Evolutionary conservation across 2,329 filamentous ascomycete genomes (phyloP).

Genomic region (Fusarium chuoi): DNA sequence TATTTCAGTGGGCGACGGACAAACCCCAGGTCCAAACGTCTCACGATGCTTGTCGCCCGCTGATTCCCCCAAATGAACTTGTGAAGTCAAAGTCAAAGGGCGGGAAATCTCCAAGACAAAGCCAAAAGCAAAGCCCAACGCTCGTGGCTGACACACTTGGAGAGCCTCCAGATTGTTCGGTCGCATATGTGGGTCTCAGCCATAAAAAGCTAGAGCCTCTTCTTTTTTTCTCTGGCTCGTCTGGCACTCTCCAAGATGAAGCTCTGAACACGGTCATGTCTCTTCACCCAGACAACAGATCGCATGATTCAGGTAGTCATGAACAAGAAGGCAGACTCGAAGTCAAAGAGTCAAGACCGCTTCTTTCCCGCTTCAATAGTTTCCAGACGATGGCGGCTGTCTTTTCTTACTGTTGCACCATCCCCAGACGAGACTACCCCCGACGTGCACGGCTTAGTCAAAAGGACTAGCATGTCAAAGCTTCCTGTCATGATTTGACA

Average conservation of each 20-base stretch:
- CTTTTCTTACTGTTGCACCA: constrained; percentile 12
- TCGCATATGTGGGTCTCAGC: constrained; percentile 13
- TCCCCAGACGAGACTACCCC: constrained; percentile 27
- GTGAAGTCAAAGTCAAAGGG: not conserved
- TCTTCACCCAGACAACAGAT: not conserved
- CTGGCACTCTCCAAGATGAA: constrained; percentile 26
- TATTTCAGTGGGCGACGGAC: not conserved
- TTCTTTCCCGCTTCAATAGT: constrained; percentile 17
- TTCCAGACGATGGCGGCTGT: constrained; percentile 31
- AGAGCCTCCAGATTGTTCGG: constrained; percentile 20
- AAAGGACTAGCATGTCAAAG: constrained; percentile 21
- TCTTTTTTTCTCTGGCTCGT: not conserved
- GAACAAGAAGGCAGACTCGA: not conserved
- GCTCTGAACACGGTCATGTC: constrained; percentile 16
- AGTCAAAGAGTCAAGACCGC: constrained; percentile 15
- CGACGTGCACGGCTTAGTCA: constrained; percentile 26
- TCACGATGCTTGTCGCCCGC: constrained; percentile 25
- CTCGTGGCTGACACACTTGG: constrained; percentile 31
- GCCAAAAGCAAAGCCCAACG: constrained; percentile 23
- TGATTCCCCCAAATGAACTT: not conserved
- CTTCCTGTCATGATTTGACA: constrained; percentile 23
- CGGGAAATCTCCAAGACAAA: constrained; percentile 1
- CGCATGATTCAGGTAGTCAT: constrained; percentile 8
- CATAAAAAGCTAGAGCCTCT: not conserved
- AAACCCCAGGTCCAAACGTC: constrained; percentile 29